Percentiles rank a stretch among this genome's conserved stretches.
Evolutionary conservation across 2,329 filamentous ascomycete species (phyloP).

Genomic region (Myriangium duriaei): DNA sequence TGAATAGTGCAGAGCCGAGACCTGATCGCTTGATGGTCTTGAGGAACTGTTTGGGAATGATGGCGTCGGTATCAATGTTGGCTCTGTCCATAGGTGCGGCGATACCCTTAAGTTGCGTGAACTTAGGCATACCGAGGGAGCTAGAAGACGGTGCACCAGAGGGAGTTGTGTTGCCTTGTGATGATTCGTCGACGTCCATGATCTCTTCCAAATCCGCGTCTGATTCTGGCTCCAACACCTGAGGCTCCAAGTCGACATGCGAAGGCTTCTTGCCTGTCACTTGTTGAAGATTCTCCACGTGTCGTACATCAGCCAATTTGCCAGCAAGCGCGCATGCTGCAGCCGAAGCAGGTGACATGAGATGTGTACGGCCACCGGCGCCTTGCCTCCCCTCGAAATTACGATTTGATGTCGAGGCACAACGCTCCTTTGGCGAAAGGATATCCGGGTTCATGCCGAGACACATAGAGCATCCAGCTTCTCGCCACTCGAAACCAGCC

Average conservation of each 20-base stretch:
- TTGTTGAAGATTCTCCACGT: conserved; percentile 48
- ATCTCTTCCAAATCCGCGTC: conserved; percentile 54
- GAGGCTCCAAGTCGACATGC: conserved; percentile 44
- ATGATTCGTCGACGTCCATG: conserved; percentile 52
- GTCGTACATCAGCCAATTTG: conserved; percentile 83
- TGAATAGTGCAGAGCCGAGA: conserved; percentile 77
- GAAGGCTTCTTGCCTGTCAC: conserved; percentile 37
- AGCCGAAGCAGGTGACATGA: conserved; percentile 96
- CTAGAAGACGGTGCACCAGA: conserved; percentile 33
- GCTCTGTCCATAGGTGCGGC: conserved; percentile 76
- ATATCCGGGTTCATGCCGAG: conserved; percentile 99
- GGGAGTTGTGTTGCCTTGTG: conserved; percentile 51
- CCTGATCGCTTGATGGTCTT: conserved; percentile 99
- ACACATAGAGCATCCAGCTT: conserved; percentile 98
- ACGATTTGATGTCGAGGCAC: conserved; percentile 89
- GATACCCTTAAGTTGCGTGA: conserved; percentile 71
- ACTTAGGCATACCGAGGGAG: conserved; percentile 64
- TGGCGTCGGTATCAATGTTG: conserved; percentile 97
- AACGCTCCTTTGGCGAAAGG: conserved; percentile 79
- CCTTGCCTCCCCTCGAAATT: conserved; percentile 97
- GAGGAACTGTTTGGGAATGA: conserved; percentile 98
- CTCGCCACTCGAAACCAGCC: conserved; percentile 94
- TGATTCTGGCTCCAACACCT: conserved; percentile 45
- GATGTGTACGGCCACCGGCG: conserved; percentile 76
- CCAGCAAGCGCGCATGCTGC: conserved; percentile 81